Base-by-base conservation (phyloP, 306 rosid genomes). In the Cyamopsis tetragonoloba region DNA sequence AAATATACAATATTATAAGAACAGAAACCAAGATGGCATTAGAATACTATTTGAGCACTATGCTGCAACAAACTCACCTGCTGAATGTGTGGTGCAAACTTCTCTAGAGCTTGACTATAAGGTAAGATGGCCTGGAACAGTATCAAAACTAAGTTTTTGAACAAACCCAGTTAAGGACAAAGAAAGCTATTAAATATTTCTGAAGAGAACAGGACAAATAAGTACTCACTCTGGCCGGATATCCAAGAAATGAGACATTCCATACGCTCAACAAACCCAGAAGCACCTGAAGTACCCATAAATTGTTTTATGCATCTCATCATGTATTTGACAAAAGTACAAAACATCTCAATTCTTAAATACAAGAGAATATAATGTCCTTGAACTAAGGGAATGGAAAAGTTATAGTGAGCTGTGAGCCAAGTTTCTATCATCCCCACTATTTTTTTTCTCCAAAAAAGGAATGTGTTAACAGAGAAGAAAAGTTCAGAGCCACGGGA, bases 51-150 rank as follows among this genome's bases (percentile, higher is more conserved):
- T 60, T 35, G 60, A 41, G 61, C 62, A 74, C 66, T 68, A 58
- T 41, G 15, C 74, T 6, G 15, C 14, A 50, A 67, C 23, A 38
- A 75, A 68, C 84, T 61, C 73, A 60, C 96, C 97, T 91, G 96
- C 74, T 91, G 97, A 81, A 91, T 91, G 73, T 91, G 97, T 6
- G 97, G 97, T 28, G 96, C 97, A 74, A 91, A 70, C 85, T 91
- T 91, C 76, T 91, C 96, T 69, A 91, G 71, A 41, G 97, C 97
- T 79, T 91, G 97, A 73, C 93, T 84, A 75, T 91, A 91, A 31
- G 97, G 97, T 74, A 91, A 77, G 84, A 91, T 91, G 63, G 91
- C 97, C 97, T 91, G 82, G 39, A 78, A 18, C 54, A 35, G 34
- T 14, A 73, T 17, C 55, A 22, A n/a, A 71, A 53, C 26, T 59